These are phyloP conservation scores for Melocanna baccifera DNA, from an alignment of 176 grass and related monocot species.

Conservation along the genomic window DNA sequence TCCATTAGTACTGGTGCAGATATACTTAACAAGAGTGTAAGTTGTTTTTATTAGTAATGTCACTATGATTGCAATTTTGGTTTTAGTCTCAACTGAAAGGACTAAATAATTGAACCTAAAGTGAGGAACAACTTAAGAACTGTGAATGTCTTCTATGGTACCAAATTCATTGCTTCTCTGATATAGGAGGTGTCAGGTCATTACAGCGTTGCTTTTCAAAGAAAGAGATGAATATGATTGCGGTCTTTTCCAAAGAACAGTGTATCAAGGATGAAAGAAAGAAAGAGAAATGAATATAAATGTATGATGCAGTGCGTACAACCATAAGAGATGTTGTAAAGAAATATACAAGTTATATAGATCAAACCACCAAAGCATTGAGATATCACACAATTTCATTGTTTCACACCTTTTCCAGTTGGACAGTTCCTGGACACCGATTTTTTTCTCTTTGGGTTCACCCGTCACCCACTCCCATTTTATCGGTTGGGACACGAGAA, in stretches of 20 bases:
- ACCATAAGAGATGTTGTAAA: not conserved
- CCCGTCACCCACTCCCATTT: not conserved
- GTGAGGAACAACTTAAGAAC: constrained; percentile 19
- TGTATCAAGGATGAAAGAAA: not conserved
- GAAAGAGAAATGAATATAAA: not conserved
- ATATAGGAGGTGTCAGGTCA: not conserved
- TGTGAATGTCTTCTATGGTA: not conserved
- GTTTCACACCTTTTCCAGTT: not conserved
- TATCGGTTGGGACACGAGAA: not conserved
- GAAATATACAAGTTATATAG: not conserved
- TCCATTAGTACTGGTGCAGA: not conserved
- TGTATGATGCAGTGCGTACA: not conserved
- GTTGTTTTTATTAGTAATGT: constrained; percentile 4
- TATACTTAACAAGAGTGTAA: not conserved
- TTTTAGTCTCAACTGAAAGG: constrained; percentile 4
- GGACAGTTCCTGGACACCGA: not conserved
- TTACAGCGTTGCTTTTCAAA: not conserved
- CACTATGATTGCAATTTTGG: not conserved
- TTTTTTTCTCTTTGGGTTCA: not conserved
- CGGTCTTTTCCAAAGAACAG: constrained; percentile 5
- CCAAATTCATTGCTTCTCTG: constrained; percentile 19
- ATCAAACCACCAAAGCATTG: not conserved
- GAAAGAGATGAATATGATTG: constrained; percentile 3
- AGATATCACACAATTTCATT: not conserved
- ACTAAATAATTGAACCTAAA: constrained; percentile 21